phyloP scores from a whole-genome alignment of 768 basidiomycete genomes.

The Lentinus brumalis region DNA sequence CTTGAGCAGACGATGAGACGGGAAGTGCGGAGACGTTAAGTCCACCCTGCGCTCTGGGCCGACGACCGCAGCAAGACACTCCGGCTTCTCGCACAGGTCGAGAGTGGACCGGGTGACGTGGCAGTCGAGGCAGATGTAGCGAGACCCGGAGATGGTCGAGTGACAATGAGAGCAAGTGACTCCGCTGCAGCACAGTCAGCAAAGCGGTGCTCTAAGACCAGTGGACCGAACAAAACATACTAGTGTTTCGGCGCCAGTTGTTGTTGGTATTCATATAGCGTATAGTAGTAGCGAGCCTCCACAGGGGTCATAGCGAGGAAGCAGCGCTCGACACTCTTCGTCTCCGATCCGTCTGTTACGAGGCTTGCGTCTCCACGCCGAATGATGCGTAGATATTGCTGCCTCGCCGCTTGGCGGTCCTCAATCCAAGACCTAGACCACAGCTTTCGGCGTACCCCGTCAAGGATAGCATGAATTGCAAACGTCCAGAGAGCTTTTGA shows the following conservation, averaged over 20 bases:
- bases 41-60: constrained; percentile 14
- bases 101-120: constrained; percentile 9
- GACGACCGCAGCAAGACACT: constrained; percentile 2
- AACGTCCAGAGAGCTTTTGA: constrained; percentile 35
- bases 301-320: constrained; percentile 11
- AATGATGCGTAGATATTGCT: constrained; percentile 6
- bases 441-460: constrained; percentile 23
- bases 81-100: constrained; percentile 14
- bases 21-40: constrained; percentile 8
- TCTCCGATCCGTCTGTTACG: neutral
- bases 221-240: neutral
- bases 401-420: constrained; percentile 7
- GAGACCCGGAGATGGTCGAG: neutral
- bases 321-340: constrained; percentile 1
- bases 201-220: neutral
- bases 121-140: constrained; percentile 19
- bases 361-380: neutral
- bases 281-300: constrained; percentile 11
- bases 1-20: constrained; percentile 14
- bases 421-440: constrained; percentile 22
- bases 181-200: constrained; percentile 3
- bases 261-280: constrained; percentile 8
- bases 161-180: constrained; percentile 14
- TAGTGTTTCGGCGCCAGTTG: constrained; percentile 11
- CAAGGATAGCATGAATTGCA: constrained; percentile 28